Conservation (phyloP, 495 filamentous ascomycete species). For the Penicillium argentinense region DNA sequence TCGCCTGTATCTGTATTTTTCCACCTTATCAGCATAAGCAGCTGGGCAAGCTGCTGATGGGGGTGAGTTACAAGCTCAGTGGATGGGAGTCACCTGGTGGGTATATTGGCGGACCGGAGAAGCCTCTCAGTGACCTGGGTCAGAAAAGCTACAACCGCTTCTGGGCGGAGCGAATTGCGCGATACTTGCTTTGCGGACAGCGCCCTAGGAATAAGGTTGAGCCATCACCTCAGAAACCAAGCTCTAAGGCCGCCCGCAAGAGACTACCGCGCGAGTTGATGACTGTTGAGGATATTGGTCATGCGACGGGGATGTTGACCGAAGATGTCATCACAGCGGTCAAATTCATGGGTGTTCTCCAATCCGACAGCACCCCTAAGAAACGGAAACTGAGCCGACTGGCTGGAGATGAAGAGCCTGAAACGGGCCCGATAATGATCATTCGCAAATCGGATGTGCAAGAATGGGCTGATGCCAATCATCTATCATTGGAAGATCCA, state of each 20-base stretch:
- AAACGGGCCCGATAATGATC: constrained; percentile 33
- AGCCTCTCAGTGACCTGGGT: constrained; percentile 83
- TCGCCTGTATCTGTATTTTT: constrained; percentile 95
- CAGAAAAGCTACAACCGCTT: constrained; percentile 75
- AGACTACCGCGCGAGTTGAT: constrained; percentile 38
- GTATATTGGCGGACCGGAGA: constrained; percentile 88
- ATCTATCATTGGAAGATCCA: constrained; percentile 45
- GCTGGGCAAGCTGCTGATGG: constrained; percentile 87
- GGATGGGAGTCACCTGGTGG: constrained; percentile 63
- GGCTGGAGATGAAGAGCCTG: constrained; percentile 24
- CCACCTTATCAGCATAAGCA: constrained; percentile 92
- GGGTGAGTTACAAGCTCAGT: constrained; percentile 90
- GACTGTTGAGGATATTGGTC: constrained; percentile 56
- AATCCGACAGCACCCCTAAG: constrained; percentile 52
- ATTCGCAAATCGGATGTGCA: constrained; percentile 47
- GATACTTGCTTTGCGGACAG: constrained; percentile 53
- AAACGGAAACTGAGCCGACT: constrained; percentile 34
- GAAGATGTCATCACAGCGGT: constrained; percentile 82
- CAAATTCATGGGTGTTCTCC: constrained; percentile 72
- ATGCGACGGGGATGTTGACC: constrained; percentile 72
- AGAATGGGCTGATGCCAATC: constrained; percentile 44
- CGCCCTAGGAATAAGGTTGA: constrained; percentile 25
- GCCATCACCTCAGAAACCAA: constrained; percentile 27
- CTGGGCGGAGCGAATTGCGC: constrained; percentile 78
- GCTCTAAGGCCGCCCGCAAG: constrained; percentile 33